Evolutionary conservation across 169 alveolate species (phyloP).

Genomic region (Babesia divergens): DNA sequence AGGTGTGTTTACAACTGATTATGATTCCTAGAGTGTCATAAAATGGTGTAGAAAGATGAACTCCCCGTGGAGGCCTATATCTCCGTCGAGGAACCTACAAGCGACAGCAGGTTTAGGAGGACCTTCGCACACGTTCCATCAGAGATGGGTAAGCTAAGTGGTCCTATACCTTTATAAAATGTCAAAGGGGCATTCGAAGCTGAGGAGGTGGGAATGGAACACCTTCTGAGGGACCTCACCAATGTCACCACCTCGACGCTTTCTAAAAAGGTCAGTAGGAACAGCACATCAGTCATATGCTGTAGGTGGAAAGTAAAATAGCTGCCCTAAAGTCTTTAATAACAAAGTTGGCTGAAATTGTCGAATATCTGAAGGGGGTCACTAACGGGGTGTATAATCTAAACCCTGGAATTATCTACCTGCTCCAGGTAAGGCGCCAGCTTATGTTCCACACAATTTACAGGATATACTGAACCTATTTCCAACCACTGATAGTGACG

Average conservation of each 20-base stretch:
- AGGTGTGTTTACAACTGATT: slow-evolving; percentile 25
- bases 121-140: slow-evolving; percentile 91
- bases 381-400: slow-evolving; percentile 82
- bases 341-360: slow-evolving; percentile 65
- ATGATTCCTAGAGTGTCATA: not conserved
- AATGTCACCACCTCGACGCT: slow-evolving; percentile 91
- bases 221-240: slow-evolving; percentile 93
- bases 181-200: slow-evolving; percentile 94
- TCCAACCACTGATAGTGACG: slow-evolving; percentile 87
- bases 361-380: slow-evolving; percentile 74
- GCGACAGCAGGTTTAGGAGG: slow-evolving; percentile 87
- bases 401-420: slow-evolving; percentile 86
- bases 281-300: not conserved
- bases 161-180: not conserved
- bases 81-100: slow-evolving; percentile 92
- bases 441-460: not conserved
- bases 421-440: slow-evolving; percentile 73
- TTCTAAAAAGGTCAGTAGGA: slow-evolving; percentile 77
- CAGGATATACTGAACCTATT: slow-evolving; percentile 93
- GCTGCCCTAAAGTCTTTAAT: slow-evolving; percentile 69
- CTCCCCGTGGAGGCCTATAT: slow-evolving; percentile 93
- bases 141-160: slow-evolving; percentile 82
- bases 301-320: slow-evolving; percentile 72
- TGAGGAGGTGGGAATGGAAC: slow-evolving; percentile 99
- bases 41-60: slow-evolving; percentile 39